Base-by-base conservation (phyloP, 2,329 filamentous ascomycete species). In the Pyricularia sp. region DNA sequence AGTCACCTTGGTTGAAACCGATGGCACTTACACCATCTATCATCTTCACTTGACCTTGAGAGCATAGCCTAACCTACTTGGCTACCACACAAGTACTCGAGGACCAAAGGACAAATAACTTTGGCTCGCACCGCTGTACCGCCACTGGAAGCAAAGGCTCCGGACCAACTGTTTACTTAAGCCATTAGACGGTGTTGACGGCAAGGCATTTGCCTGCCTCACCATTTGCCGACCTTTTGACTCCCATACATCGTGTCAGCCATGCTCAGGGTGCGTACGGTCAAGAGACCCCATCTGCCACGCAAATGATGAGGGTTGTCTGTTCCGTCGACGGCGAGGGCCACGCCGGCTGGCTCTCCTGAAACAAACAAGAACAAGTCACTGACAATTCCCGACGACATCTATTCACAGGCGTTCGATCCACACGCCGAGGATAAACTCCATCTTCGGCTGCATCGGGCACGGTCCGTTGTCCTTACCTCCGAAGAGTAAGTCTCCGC, bases 401-500 rank as follows among this genome's bases (percentile, higher is more conserved):
- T 25, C 64, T n/a, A 42, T n/a, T 30, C 20, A n/a, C 66, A 76
- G 78, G 76, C 78, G 23, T 71, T 79, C 58, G 73, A 78, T 14
- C 75, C 75, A 11, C 68, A 90, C 75, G 90, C 89, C 59, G 87
- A 89, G 77, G 89, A 93, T 77, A 86, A 86, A 71, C 92, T 96
- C 77, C 91, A 88, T 72, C 84, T 97, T 67, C 91, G 93, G 71
- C 83, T 92, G 72, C 94, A 97, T 80, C 89, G 93, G 68, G 93
- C 94, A 64, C 88, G 91, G 71, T 94, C 91, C 28, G 91, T 97
- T 36, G 83, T 95, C 28, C 84, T 97, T 70, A 96, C 93, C 4
- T 84, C 88, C 28, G 85, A 91, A 73, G 94, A 97, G 85, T 87
- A 77, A 79, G 84, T 79, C 59, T 68, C 61, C 36, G 10, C 63